Evolutionary conservation across 2,329 filamentous ascomycete species (phyloP).

Genomic region (Aspergillus quadrilineatus): DNA sequence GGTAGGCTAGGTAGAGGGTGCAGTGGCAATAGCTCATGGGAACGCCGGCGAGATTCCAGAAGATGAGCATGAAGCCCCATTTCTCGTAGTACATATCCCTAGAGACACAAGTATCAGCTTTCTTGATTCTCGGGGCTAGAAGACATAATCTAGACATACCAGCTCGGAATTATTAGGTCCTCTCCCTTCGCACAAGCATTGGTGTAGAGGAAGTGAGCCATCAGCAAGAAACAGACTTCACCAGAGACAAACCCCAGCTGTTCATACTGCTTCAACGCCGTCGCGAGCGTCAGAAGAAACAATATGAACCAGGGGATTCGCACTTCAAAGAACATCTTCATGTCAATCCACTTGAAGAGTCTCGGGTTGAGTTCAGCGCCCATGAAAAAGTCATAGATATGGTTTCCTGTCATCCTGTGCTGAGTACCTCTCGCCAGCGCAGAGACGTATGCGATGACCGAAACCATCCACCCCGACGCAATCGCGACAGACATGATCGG

Average conservation of each 20-base stretch:
- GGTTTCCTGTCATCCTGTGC: constrained; percentile 84
- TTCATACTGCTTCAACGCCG: constrained; percentile 80
- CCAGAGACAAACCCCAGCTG: constrained; percentile 77
- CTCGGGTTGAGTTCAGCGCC: constrained; percentile 82
- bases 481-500: constrained; percentile 91
- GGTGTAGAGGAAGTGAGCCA: constrained; percentile 88
- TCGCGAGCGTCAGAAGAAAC: constrained; percentile 69
- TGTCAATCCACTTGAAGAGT: constrained; percentile 77
- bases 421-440: constrained; percentile 74
- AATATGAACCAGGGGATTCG: constrained; percentile 93
- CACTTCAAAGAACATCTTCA: constrained; percentile 96
- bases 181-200: constrained; percentile 90
- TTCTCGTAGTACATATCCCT: constrained; percentile 94
- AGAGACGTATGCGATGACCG: constrained; percentile 81
- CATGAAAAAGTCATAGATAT: constrained; percentile 87
- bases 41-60: constrained; percentile 93
- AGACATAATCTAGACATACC: constrained; percentile 46
- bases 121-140: background rate
- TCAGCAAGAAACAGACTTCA: constrained; percentile 75
- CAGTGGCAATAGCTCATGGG: constrained; percentile 91
- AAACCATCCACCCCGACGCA: constrained; percentile 78
- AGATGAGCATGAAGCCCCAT: constrained; percentile 94
- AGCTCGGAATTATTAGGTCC: constrained; percentile 83
- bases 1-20: constrained; percentile 81
- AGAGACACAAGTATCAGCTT: background rate